Evolutionary conservation across 2,329 filamentous ascomycete genomes (phyloP).

Genomic region (Microcyclosporella mali): DNA sequence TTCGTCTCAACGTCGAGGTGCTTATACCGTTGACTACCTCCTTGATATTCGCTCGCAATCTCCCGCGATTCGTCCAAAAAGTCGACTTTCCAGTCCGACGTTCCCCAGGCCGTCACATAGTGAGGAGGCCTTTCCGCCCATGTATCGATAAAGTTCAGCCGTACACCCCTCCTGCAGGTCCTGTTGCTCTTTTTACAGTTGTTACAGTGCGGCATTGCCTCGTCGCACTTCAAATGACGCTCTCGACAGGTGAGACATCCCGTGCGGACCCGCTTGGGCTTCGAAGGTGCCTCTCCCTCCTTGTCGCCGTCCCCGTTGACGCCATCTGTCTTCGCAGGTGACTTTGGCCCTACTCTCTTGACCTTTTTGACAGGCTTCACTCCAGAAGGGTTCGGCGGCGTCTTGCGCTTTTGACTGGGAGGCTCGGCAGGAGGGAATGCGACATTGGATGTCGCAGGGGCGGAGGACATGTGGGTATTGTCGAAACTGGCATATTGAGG

Average conservation of each 20-base stretch:
- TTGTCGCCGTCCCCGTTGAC: constrained; percentile 28
- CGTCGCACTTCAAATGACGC: constrained; percentile 86
- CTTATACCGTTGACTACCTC: constrained; percentile 67
- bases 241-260: constrained; percentile 88
- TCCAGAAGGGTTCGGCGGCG: constrained; percentile 19
- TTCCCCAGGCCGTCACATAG: constrained; percentile 48
- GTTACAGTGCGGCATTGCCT: constrained; percentile 58
- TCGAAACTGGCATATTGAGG: constrained; percentile 19
- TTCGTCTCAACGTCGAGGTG: constrained; percentile 28
- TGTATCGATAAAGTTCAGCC: constrained; percentile 86
- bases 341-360: constrained; percentile 26
- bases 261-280: constrained; percentile 81
- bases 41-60: constrained; percentile 84
- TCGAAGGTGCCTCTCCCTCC: constrained; percentile 36
- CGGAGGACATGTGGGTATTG: constrained; percentile 12
- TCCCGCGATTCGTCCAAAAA: constrained; percentile 85
- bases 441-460: constrained; percentile 10
- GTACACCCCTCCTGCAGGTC: constrained; percentile 76
- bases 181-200: constrained; percentile 88
- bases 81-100: constrained; percentile 62
- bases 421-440: constrained; percentile 1
- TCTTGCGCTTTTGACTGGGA: constrained; percentile 23
- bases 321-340: constrained; percentile 19
- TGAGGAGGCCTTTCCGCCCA: constrained; percentile 61
- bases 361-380: constrained; percentile 28